Evolutionary conservation across 768 basidiomycete species (phyloP), one percentile per base, ranked within the genome.

Genomic region (Cystobasidium onofrii): DNA sequence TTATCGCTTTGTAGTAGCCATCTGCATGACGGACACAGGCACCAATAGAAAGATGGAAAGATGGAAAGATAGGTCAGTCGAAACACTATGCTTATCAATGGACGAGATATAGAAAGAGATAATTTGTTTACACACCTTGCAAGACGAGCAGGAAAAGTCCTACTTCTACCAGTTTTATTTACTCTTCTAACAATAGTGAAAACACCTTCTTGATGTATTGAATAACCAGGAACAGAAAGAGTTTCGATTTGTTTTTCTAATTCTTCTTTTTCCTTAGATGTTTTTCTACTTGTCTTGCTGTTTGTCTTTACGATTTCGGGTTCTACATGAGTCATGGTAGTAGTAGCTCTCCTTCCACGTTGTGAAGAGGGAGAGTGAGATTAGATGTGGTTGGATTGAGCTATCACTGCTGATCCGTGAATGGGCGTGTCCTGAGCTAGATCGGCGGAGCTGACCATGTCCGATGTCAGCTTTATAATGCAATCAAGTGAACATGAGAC

Each of bases 141-240:
- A 39, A 71, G 61, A 27, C 69, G 27, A 44, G 69, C 69, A 55
- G 69, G 69, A 41, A 71, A 71, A 29, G 69, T 71, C 7, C 31
- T n/a, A 39, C 50, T 31, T 17, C 69, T 36, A 33, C 52, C 69
- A 31, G 25, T 55, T 29, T 12, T 60, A 4, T 31, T 4, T n/a
- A 31, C 29, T 34, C 69, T 55, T 31, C 33, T 55, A 31, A 71
- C 41, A 17, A 71, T 44, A n/a, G 69, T 57, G 34, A 71, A 71
- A 25, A 71, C 69, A 2, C 69, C 69, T 10, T 71, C 69, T 23
- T 55, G 50, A 34, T 55, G 33, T n/a, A 71, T 55, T 13, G 27
- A 55, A 55, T 60, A 71, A 1, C 69, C 69, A 7, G 69, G 69
- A 31, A 71, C 54, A 36, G 27, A 10, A 27, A 71, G 69, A 39